Evolutionary conservation across 257 asterid species (phyloP), one percentile per base, ranked within the genome.

Genomic region (Thymus mandschuricus): DNA sequence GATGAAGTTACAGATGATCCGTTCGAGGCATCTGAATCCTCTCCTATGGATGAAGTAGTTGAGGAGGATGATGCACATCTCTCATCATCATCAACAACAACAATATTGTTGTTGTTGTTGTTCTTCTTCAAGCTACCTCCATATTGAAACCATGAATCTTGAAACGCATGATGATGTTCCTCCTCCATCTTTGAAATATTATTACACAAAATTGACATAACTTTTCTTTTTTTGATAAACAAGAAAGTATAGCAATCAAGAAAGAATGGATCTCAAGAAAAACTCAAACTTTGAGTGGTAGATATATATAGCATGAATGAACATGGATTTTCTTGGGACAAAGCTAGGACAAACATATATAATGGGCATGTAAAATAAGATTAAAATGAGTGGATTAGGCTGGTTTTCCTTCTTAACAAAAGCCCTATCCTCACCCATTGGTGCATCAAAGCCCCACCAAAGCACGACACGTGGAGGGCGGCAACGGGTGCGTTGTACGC

Each of bases 21-120:
- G 79, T 75, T 77, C 2, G 96, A 86, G 8, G 71, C 68, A 64
- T 78, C 78, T 60, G 98, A 85, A 73, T 81, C 87, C 73, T 80
- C 75, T 0, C 79, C 95, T 38, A 76, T 61, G 0, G 87, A 86
- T 1, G 87, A 79, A 55, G 76, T 44, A 1, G 85, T 73, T 1
- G 88, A 75, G 40, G 88, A 75, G 40, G 87, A 76, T 44, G 87
- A 74, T 9, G 72, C 50, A 44, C 69, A 79, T 13, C 72, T 70
- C 11, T 77, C 78, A 40, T 43, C 59, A 65, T 72, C 12, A n/a
- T 50, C 50, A 33, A 48, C 5, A 11, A 9, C n/a, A 46, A 10
- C n/a, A n/a, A n/a, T n/a, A n/a, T n/a, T 46, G 9, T 46, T 46
- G 2, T 21, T 21, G 21, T 21, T 21, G 21, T 50, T 35, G 0